Percentiles rank a stretch among this genome's conserved stretches.
These are phyloP conservation scores for Raffaelea albimanens DNA, from an alignment of 2,329 filamentous ascomycete species.

Conservation along the genomic window DNA sequence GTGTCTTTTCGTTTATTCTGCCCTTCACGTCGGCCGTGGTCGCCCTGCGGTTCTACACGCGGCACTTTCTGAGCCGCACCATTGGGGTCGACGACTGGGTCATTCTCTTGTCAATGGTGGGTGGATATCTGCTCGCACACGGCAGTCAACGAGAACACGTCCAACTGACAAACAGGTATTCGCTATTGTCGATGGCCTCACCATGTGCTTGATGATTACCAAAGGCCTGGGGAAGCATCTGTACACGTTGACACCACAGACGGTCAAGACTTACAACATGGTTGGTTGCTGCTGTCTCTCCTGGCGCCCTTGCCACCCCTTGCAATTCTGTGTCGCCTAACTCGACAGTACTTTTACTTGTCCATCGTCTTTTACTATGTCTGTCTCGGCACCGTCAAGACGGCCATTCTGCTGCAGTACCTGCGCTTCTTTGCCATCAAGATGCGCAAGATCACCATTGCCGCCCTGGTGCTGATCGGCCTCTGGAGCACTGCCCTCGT, in stretches of 20 bases:
- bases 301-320: not conserved
- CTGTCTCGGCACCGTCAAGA: constrained; percentile 24
- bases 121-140: too few relatives aligned
- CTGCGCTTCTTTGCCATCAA: constrained; percentile 25
- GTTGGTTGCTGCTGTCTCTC: not conserved
- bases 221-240: constrained; percentile 11
- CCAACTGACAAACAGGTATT: too few relatives aligned
- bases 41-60: constrained; percentile 21
- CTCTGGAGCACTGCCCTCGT: constrained; percentile 27
- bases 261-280: constrained; percentile 7
- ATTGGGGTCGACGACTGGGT: constrained; percentile 22
- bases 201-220: constrained; percentile 10
- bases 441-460: constrained; percentile 21
- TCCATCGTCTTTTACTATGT: constrained; percentile 28
- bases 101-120: constrained; percentile 23
- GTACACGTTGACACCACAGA: constrained; percentile 8
- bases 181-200: constrained; percentile 5
- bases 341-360: constrained; percentile 24
- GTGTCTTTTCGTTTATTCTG: constrained; percentile 15
- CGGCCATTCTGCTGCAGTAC: constrained; percentile 28
- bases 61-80: constrained; percentile 17
- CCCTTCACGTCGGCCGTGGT: constrained; percentile 17
- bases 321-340: not conserved
- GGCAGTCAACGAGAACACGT: too few relatives aligned
- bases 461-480: constrained; percentile 21